Evolutionary conservation across 2,329 filamentous ascomycete species (phyloP).

Genomic region (Dendryphion nanum): DNA sequence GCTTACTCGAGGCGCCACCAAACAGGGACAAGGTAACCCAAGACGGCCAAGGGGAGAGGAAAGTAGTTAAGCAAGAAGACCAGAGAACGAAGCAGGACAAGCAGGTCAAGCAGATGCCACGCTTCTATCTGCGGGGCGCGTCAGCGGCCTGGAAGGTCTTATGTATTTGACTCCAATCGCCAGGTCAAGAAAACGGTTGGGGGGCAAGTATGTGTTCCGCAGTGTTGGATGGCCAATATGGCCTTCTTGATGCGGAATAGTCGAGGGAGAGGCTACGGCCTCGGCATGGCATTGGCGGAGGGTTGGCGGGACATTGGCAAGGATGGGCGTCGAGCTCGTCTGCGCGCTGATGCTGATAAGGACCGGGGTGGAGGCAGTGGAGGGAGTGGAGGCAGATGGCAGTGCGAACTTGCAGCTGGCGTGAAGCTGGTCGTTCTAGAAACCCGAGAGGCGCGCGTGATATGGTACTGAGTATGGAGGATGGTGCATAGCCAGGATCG

Average conservation of each 20-base stretch:
- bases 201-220: conserved; percentile 5
- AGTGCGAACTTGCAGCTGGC: too few species aligned
- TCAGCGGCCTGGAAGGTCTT: conserved; percentile 9
- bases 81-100: too few species aligned
- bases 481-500: too few species aligned
- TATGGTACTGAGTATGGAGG: too few species aligned
- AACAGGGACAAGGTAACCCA: conserved; percentile 12
- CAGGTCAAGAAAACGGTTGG: conserved; percentile 9
- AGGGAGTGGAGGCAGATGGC: too few species aligned
- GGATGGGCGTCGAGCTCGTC: not conserved
- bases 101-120: not conserved
- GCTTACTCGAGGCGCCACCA: conserved; percentile 12
- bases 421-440: too few species aligned
- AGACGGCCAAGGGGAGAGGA: conserved; percentile 12
- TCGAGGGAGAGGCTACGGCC: conserved; percentile 2
- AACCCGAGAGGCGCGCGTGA: too few species aligned
- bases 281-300: conserved; percentile 1
- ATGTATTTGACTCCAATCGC: conserved; percentile 16
- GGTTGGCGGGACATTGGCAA: conserved; percentile 5
- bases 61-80: conserved; percentile 3
- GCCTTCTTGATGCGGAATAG: conserved; percentile 15
- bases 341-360: not conserved
- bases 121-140: not conserved
- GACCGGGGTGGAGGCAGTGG: not conserved
- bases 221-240: conserved; percentile 5